Base-by-base conservation (phyloP, 2,329 filamentous ascomycete species). In the Teratosphaeriaceae sp. region DNA sequence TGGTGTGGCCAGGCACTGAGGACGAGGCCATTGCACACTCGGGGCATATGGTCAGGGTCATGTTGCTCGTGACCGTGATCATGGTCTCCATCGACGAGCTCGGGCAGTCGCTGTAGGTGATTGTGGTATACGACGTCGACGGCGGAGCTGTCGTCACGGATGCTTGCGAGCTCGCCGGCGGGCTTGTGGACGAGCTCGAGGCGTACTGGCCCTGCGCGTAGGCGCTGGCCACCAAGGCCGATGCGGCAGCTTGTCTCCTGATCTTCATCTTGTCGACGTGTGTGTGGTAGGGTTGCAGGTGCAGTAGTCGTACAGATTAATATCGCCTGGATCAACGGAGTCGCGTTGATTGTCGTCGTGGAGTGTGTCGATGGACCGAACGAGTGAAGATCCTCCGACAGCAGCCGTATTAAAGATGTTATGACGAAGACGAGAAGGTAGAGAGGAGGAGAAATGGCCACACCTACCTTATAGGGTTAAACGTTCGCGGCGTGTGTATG, bases 41-140 rank as follows among this genome's bases (percentile, higher is more conserved):
- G 15, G 62, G 61, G 48, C 63, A 65, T n/a, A n/a, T n/a, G n/a
- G n/a, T n/a, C n/a, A n/a, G n/a, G n/a, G n/a, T n/a, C n/a, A n/a
- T n/a, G n/a, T n/a, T n/a, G n/a, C n/a, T n/a, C n/a, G n/a, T n/a
- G n/a, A n/a, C 50, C 20, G 63, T 64, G 46, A 63, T 54, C 47
- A 64, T 48, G 7, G 53, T 59, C 45, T 55, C 53, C 35, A 56
- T 49, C 3, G 57, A 48, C 16, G 46, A 42, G 41, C 49, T 57
- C 22, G 55, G 49, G 56, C 62, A 65, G 45, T 59, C 53, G 42
- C 56, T 53, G 50, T 55, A 53, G 12, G 58, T 63, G 40, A 61
- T 48, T 3, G 59, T 64, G 13, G 54, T 55, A 46, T 58, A 62
- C 20, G 59, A 60, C 11, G 55, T 48, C 13, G 46, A 40, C 22